Base-by-base conservation (phyloP, 805 yeast species). In the Sugiyamaella floridensis region DNA sequence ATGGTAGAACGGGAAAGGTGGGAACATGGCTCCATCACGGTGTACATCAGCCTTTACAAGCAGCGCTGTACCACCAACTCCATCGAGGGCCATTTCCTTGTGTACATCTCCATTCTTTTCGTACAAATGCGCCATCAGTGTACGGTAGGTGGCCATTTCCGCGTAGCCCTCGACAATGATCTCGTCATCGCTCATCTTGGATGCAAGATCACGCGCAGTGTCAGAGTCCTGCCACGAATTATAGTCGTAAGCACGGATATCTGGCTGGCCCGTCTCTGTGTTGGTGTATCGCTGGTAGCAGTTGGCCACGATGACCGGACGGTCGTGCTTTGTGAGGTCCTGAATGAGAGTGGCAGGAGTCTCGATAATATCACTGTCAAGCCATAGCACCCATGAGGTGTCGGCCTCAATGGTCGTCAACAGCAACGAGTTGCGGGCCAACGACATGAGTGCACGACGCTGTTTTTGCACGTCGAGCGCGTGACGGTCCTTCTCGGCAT, bases 21-120 rank as follows among this genome's bases (percentile, higher is more conserved):
- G 99, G 80, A 93, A 93, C 97, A 93, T 92, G 51, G 98, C 98
- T 49, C 99, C 99, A 69, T 93, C 99, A 67, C 99, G 79, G 71
- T 93, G 99, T 50, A 93, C 99, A 60, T 90, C 97, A 10, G 97
- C 96, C 66, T 92, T 89, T 29, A 93, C 99, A 71, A 93, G 68
- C 32, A 95, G 83, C 43, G 97, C 95, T 19, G 97, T 96, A 57
- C 97, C 98, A 50, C 99, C 99, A 53, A 93, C 98, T 67, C 99
- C 99, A 68, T 93, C 98, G 55, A 93, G 76, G 45, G 79, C 80
- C 86, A 93, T 85, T 65, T 84, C 92, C 2, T 82, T 77, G 58
- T 77, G 74, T 53, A 81, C 81, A 34, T 82, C 83, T 26, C 86
- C 93, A 7, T 75, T 71, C 4, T 82, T 71, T 62, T 85, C 86